Conservation (phyloP, 75 land plant genomes). For the Selaginella tamariscina region DNA sequence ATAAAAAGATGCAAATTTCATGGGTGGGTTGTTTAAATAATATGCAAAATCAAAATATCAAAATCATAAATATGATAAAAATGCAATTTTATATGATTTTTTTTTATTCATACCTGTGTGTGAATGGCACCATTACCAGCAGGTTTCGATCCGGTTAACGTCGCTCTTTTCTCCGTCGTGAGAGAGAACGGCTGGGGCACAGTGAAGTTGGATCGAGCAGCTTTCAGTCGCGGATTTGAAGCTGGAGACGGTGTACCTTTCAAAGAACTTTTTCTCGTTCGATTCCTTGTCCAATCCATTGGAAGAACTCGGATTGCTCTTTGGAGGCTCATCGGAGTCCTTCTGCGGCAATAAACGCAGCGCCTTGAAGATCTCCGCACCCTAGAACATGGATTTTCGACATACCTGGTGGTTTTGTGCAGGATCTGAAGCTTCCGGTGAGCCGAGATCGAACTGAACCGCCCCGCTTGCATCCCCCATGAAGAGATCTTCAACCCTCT, state of each 20-base stretch:
- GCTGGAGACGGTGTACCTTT: background rate
- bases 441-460: background rate
- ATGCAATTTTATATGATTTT: no score
- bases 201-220: constrained; percentile 1
- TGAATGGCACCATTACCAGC: background rate
- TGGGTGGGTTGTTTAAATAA: no score
- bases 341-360: background rate
- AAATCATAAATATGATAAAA: no score
- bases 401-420: background rate
- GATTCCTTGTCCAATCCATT: background rate
- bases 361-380: background rate
- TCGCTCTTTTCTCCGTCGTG: background rate
- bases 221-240: background rate
- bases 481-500: background rate
- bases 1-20: no score
- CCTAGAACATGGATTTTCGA: background rate
- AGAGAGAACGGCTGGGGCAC: background rate
- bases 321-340: background rate
- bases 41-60: no score
- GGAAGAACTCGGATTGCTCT: background rate
- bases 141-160: background rate
- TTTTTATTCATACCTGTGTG: no score
- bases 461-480: background rate
- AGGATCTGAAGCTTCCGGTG: background rate
- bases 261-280: background rate